Base-by-base conservation (phyloP, 129 eudicot genomes). In the Helianthus tuberosus region DNA sequence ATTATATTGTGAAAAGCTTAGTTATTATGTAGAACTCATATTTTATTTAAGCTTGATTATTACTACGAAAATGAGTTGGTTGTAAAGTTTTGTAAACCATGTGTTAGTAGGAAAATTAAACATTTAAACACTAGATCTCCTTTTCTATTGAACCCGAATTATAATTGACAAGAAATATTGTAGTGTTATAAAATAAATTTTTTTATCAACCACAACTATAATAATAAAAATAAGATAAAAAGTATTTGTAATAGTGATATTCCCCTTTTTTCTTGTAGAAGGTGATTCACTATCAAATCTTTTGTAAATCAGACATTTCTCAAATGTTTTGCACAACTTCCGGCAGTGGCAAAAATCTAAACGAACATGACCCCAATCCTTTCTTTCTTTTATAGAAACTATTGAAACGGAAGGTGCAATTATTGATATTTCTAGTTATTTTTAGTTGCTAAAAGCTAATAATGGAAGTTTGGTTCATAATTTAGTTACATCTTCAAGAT, bases 241-340 rank as follows among this genome's bases (percentile, higher is more conserved):
- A 32, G 11, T 43, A 7, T 7, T 43, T 43, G 2, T 6, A 7
- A 2, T 43, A 43, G 47, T 43, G 47, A 6, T 63, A 14, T 32
- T 14, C 1, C 8, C 5, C 11, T 43, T 12, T n/a, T 67, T 46
- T 46, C 50, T 36, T 35, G 14, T 61, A 15, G 62, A 36, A 50
- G 41, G 46, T 63, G 66, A 39, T 70, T 78, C 72, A 62, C 82
- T 54, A 78, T 78, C 82, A 71, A 51, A 78, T 78, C 73, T 78
- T 78, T 78, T 51, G 72, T 52, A 53, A 43, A 71, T 54, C 61
- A 64, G 64, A 47, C 54, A 27, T 62, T 51, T 71, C 35, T 44
- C 69, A 71, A 64, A 64, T 48, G 75, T 59, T 77, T 50, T 59
- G 44, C 29, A 9, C 46, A 59, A 13, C 44, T 46, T 41, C 77